These are phyloP conservation scores for Misopates orontium DNA, from an alignment of 257 asterid genomes.

Conservation along the genomic window DNA sequence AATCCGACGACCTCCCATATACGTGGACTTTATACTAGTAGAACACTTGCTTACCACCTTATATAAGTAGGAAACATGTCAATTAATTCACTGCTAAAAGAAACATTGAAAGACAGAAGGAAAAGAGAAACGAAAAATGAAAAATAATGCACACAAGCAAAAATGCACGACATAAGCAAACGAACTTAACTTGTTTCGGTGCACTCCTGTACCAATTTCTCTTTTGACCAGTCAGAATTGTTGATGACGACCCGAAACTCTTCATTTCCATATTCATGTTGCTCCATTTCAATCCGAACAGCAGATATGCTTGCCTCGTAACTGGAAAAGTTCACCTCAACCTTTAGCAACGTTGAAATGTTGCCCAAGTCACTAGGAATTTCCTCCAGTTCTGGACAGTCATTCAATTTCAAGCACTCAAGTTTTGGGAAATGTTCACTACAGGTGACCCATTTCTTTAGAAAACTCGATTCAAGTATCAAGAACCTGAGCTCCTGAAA, in stretches of 20 bases:
- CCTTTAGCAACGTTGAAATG: slow-evolving; percentile 17
- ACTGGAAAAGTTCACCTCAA: slow-evolving; percentile 12
- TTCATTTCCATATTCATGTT: background rate
- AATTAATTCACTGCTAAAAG: too few relatives aligned
- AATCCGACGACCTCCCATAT: too few relatives aligned
- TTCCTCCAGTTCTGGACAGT: background rate
- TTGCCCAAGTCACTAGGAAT: slow-evolving; percentile 20
- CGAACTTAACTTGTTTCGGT: too few relatives aligned
- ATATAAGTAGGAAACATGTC: too few relatives aligned
- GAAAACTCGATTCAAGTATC: background rate
- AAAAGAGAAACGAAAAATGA: too few relatives aligned
- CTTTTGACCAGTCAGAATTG: background rate
- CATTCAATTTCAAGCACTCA: slow-evolving; percentile 9
- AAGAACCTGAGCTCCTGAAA: slow-evolving; percentile 17
- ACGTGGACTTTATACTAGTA: too few relatives aligned
- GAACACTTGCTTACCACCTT: too few relatives aligned
- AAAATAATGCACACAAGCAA: too few relatives aligned
- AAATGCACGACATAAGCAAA: too few relatives aligned
- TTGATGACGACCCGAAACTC: slow-evolving; percentile 1
- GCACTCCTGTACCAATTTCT: background rate
- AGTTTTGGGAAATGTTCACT: slow-evolving; percentile 25
- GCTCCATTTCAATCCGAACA: slow-evolving; percentile 12
- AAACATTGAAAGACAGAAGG: too few relatives aligned
- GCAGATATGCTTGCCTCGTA: slow-evolving; percentile 6
- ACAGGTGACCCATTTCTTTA: slow-evolving; percentile 15